These are phyloP conservation scores for Populus hybrid DNA, from an alignment of 441 rosid genomes.

Conservation along the genomic window DNA sequence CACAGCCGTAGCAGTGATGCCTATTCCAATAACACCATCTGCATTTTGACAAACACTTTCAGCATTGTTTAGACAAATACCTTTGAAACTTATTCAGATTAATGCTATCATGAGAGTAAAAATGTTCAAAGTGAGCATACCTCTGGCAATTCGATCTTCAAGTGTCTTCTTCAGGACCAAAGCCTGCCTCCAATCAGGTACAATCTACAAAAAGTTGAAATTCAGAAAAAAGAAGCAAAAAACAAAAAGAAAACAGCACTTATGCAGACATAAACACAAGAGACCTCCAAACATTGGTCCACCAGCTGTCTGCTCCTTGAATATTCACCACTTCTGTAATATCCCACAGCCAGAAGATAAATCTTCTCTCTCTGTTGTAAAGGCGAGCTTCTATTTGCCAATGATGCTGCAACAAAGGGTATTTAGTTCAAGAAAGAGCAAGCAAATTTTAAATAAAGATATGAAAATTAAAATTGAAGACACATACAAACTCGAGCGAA, in stretches of 20 bases:
- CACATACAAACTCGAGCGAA: not conserved
- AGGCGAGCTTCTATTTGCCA: slow-evolving; percentile 50
- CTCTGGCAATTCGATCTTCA: slow-evolving; percentile 75
- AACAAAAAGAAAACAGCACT: not conserved
- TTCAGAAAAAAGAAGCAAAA: not conserved
- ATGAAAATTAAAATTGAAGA: not conserved
- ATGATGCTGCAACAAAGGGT: slow-evolving; percentile 55
- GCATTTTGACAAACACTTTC: slow-evolving; percentile 24
- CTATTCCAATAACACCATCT: slow-evolving; percentile 99
- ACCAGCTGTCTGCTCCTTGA: slow-evolving; percentile 75
- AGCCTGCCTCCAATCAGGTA: slow-evolving; percentile 97
- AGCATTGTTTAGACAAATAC: not conserved
- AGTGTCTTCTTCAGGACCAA: slow-evolving; percentile 65
- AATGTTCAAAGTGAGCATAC: slow-evolving; percentile 26
- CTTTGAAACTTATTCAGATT: not conserved
- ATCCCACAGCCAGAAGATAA: slow-evolving; percentile 91
- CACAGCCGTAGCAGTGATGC: slow-evolving; percentile 81
- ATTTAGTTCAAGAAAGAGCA: not conserved
- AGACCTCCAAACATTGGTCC: slow-evolving; percentile 78
- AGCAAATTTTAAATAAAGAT: not conserved
- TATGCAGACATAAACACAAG: not conserved
- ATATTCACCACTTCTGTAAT: slow-evolving; percentile 73
- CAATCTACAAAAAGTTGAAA: slow-evolving; percentile 43
- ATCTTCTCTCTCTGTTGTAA: slow-evolving; percentile 77
- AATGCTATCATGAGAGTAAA: slow-evolving; percentile 1